phyloP scores from a whole-genome alignment of 306 rosid species.

The Vicia villosa region DNA sequence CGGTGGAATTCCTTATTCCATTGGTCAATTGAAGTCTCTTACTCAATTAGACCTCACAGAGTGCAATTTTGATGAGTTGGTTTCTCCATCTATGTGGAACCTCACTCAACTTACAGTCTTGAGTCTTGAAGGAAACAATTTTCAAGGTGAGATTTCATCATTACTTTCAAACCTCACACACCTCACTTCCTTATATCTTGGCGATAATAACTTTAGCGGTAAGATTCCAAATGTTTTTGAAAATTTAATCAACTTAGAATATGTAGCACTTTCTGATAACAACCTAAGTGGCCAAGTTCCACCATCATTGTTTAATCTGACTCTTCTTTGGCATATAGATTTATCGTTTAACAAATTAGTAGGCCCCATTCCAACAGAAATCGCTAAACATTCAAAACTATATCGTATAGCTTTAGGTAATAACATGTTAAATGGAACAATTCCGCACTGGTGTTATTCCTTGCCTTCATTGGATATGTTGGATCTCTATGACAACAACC shows the following conservation, averaged over 20 bases:
- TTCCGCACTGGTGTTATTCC: neutral
- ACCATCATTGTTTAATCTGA: neutral
- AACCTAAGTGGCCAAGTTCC: neutral
- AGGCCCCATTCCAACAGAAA: neutral
- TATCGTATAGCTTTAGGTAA: neutral
- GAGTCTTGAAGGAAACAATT: neutral
- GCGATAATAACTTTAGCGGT: neutral
- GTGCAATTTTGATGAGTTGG: neutral
- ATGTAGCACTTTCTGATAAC: neutral
- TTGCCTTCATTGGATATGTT: neutral
- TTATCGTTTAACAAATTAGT: neutral
- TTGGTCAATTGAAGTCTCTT: neutral
- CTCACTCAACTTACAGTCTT: slow-evolving; percentile 13
- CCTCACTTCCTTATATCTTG: neutral
- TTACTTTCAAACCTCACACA: neutral
- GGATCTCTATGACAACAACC: neutral
- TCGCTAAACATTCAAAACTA: neutral
- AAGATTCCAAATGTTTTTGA: neutral
- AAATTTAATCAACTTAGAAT: neutral
- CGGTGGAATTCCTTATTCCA: neutral
- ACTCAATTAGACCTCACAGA: neutral
- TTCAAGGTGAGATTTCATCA: slow-evolving; percentile 23
- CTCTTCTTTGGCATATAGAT: neutral
- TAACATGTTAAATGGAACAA: neutral
- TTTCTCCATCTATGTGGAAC: neutral